Conservation (phyloP, 176 grass and related monocot species). For the Ensete glaucum region DNA sequence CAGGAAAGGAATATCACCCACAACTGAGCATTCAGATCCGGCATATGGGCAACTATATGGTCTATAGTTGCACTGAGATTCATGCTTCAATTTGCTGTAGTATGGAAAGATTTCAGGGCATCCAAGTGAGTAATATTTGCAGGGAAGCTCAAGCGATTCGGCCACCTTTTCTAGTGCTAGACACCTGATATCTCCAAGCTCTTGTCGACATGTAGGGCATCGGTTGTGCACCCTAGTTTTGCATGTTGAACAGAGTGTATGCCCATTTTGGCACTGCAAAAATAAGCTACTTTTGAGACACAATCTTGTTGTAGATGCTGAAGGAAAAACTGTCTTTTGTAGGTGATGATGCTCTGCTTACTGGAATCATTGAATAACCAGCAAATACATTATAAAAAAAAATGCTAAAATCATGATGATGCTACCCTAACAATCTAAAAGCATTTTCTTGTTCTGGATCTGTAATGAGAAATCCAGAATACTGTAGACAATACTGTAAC, state of each 20-base stretch:
- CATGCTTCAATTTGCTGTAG: slow-evolving; percentile 30
- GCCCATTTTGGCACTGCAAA: slow-evolving; percentile 28
- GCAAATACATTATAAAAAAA: background rate
- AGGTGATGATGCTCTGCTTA: background rate
- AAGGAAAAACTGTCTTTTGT: background rate
- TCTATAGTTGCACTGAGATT: slow-evolving; percentile 23
- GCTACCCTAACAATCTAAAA: too few relatives aligned
- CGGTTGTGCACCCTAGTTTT: slow-evolving; percentile 26
- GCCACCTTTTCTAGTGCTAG: slow-evolving; percentile 27
- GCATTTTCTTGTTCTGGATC: too few relatives aligned
- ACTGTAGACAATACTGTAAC: too few relatives aligned
- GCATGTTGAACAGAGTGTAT: slow-evolving; percentile 26
- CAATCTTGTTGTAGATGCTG: background rate
- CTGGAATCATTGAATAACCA: background rate
- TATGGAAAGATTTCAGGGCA: slow-evolving; percentile 29
- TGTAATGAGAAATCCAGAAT: too few relatives aligned
- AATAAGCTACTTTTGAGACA: background rate
- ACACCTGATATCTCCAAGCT: slow-evolving; percentile 28
- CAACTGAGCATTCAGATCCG: slow-evolving; percentile 28
- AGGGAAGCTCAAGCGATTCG: slow-evolving; percentile 27
- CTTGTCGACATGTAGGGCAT: slow-evolving; percentile 31
- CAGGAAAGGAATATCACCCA: slow-evolving; percentile 23
- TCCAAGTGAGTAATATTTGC: slow-evolving; percentile 19
- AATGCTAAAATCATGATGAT: background rate
- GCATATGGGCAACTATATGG: slow-evolving; percentile 27